A percentile compares a stretch with the other conserved stretches of the same genome.
These are phyloP conservation scores for Talaromyces sp. DNA, from an alignment of 2,329 filamentous ascomycete genomes.

Conservation along the genomic window DNA sequence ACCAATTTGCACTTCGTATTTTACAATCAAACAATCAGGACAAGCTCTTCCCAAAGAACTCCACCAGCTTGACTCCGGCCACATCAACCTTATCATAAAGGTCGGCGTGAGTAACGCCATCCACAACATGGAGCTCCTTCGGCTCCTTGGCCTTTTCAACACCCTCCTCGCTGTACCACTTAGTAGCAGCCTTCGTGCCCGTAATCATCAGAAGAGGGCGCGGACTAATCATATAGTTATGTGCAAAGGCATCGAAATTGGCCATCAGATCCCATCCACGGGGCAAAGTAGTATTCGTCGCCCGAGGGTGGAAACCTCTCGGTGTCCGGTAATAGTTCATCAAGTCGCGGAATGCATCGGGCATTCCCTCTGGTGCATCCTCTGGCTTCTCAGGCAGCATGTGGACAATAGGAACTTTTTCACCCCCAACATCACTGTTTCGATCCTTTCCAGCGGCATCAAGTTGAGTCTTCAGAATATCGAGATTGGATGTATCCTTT, in stretches of 20 bases:
- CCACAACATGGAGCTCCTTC: constrained; percentile 36
- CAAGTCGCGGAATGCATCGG: constrained; percentile 12
- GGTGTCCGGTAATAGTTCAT: constrained; percentile 26
- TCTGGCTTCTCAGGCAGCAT: constrained; percentile 4
- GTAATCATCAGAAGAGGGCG: constrained; percentile 31
- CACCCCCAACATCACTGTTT: constrained; percentile 11
- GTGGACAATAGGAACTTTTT: constrained; percentile 20
- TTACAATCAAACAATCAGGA: too few species aligned
- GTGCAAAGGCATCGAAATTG: constrained; percentile 29
- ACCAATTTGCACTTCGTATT: too few species aligned
- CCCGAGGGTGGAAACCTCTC: constrained; percentile 23
- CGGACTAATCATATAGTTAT: constrained; percentile 27
- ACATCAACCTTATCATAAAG: constrained; percentile 21
- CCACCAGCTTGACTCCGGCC: constrained; percentile 15
- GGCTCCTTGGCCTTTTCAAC: constrained; percentile 28
- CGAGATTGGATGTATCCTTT: constrained; percentile 8
- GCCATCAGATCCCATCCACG: constrained; percentile 27
- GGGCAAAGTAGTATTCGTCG: constrained; percentile 21
- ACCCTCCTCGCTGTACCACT: constrained; percentile 16
- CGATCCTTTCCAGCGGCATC: constrained; percentile 9
- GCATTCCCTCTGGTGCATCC: constrained; percentile 3
- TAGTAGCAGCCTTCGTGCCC: constrained; percentile 17
- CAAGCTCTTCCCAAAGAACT: constrained; percentile 16
- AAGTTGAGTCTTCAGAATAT: constrained; percentile 8
- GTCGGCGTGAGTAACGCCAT: constrained; percentile 32